Percentiles rank a stretch among this genome's conserved stretches.
Evolutionary conservation across 2,329 filamentous ascomycete species (phyloP).

Genomic region (Pseudocercospora fijiensis): DNA sequence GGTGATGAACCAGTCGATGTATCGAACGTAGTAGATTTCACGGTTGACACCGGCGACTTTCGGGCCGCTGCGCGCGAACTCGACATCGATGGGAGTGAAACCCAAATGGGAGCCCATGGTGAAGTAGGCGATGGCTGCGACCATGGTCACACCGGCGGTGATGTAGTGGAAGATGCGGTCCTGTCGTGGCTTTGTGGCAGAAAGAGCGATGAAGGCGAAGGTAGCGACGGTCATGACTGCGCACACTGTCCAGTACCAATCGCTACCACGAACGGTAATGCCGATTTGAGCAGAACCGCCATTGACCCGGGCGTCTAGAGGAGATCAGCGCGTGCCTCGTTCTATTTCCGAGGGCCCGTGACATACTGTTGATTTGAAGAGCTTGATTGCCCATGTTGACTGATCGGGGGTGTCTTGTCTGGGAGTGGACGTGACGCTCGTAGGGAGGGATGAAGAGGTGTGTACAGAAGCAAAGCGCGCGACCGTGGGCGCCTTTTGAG

Average conservation of each 20-base stretch:
- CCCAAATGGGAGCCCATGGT: constrained; percentile 66
- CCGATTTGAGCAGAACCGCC: constrained; percentile 50
- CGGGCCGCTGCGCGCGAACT: constrained; percentile 52
- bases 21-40: constrained; percentile 66
- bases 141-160: constrained; percentile 57
- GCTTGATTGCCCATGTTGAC: constrained; percentile 45
- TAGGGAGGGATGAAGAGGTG: neutral
- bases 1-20: constrained; percentile 65
- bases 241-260: constrained; percentile 64
- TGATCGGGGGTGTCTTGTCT: neutral
- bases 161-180: constrained; percentile 66
- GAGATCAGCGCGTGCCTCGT: too few relatives aligned
- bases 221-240: constrained; percentile 59
- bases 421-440: neutral
- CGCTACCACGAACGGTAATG: constrained; percentile 60
- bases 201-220: constrained; percentile 54
- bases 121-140: constrained; percentile 64
- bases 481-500: neutral
- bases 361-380: constrained; percentile 45
- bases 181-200: constrained; percentile 54
- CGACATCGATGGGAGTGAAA: constrained; percentile 61
- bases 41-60: constrained; percentile 54
- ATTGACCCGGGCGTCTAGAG: constrained; percentile 46
- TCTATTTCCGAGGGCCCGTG: neutral
- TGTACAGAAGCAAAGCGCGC: neutral